Base-by-base conservation (phyloP, 306 rosid genomes). In the Lagenaria siceraria region DNA sequence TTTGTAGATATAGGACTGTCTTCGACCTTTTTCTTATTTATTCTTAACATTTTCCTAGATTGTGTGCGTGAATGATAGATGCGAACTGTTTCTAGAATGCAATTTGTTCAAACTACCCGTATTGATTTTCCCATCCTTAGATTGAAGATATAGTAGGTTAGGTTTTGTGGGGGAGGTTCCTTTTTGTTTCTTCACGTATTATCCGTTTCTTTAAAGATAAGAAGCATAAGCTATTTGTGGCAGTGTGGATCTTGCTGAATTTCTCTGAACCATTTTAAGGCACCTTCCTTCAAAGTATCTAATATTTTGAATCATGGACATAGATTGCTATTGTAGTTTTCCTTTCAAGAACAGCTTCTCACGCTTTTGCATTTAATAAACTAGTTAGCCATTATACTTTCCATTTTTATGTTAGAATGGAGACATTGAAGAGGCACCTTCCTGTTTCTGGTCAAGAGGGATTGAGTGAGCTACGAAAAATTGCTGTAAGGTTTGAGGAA, bases 401-500 rank as follows among this genome's bases (percentile, higher is more conserved):
- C 8, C 53, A 54, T 24, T 22, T 36, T 66, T 35, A 15, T 78
- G 60, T 51, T 52, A 94, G 98, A 87, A 89, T 84, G 93, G 91
- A 92, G 10, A 86, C 91, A 0, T 79, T 90, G 78, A 87, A 84
- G 87, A 92, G 81, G 86, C 90, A 89, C 80, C 80, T 90, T 76
- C 96, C 95, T 7, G 72, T 82, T 81, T 73, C 88, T 40, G 96
- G 88, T 63, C 78, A 81, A 48, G 96, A 84, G 2, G 96, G 97
- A 77, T 52, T 91, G 63, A 82, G 2, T 36, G 90, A 89, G 81
- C 91, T 94, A 46, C 76, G 14, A 69, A 85, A 83, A 79, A 90
- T 91, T 74, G 96, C 96, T 77, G 83, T 80, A 73, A 91, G 93
- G 83, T 90, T 94, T 80, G 95, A 94, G 86, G 98, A 94, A 48